These are phyloP conservation scores for Pyrus bretschneideri DNA, from an alignment of 306 rosid genomes.

Conservation along the genomic window DNA sequence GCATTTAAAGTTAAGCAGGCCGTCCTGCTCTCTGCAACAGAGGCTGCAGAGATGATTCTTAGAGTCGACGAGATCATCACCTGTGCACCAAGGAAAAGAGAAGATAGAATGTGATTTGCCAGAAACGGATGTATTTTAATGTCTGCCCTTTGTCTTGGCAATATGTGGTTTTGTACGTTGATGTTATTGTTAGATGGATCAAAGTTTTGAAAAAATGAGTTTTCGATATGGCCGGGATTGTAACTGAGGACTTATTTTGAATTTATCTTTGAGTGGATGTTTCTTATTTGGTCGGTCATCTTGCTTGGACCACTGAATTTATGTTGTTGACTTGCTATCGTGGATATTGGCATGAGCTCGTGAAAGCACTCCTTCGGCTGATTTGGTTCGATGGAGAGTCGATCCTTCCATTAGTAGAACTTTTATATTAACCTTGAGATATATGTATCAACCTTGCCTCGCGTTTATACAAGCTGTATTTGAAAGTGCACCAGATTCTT, in stretches of 20 bases:
- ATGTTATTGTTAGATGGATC: background rate
- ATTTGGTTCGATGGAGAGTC: no score
- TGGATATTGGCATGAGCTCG: no score
- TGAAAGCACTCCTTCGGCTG: no score
- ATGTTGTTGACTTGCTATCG: no score
- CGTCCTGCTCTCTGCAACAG: conserved; percentile 82
- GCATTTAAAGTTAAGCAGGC: conserved; percentile 94
- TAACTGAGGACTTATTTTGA: background rate
- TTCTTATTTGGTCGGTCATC: no score
- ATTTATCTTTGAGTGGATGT: background rate
- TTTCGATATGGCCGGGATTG: background rate
- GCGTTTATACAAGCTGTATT: no score
- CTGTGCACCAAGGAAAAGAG: conserved; percentile 94
- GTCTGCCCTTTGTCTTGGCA: conserved; percentile 4
- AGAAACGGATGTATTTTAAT: conserved; percentile 2
- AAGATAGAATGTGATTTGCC: conserved; percentile 68
- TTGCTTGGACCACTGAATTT: no score
- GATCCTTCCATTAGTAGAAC: no score
- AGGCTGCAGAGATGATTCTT: conserved; percentile 98
- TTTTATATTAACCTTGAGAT: no score
- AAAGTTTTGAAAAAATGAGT: conserved; percentile 5
- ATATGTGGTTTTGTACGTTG: background rate
- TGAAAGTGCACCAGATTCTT: no score
- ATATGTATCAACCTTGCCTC: no score
- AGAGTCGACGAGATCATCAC: conserved; percentile 96